phyloP scores from a whole-genome alignment of 805 yeast species.

The Wickerhamomyces subpelliculosus region DNA sequence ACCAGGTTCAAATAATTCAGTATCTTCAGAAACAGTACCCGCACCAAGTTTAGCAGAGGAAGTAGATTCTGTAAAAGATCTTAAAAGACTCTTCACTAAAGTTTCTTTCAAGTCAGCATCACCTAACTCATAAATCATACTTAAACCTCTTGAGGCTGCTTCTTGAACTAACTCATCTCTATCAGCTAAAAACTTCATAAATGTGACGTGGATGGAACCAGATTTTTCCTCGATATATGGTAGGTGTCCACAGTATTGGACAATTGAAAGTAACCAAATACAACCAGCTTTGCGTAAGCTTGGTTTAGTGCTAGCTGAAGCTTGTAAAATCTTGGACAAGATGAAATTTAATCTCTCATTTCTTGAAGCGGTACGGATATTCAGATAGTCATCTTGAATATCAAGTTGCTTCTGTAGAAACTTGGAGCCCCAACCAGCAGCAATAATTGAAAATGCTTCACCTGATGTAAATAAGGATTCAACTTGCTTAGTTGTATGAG shows the following conservation, averaged over 20 bases:
- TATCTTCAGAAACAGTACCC: slow-evolving; percentile 71
- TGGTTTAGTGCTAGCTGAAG: slow-evolving; percentile 65
- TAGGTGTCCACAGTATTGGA: slow-evolving; percentile 61
- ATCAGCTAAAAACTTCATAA: slow-evolving; percentile 73
- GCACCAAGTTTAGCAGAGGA: slow-evolving; percentile 37
- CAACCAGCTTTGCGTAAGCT: slow-evolving; percentile 68
- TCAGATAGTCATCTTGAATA: slow-evolving; percentile 31
- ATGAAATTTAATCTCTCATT: slow-evolving; percentile 21
- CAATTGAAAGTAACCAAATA: slow-evolving; percentile 77
- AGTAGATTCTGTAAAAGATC: slow-evolving; percentile 70
- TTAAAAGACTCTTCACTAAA: slow-evolving; percentile 63
- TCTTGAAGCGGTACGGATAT: slow-evolving; percentile 6
- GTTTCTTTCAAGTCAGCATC: slow-evolving; percentile 59
- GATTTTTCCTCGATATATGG: slow-evolving; percentile 34
- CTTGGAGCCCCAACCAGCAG: slow-evolving; percentile 70
- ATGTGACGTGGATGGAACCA: slow-evolving; percentile 61
- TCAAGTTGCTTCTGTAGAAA: slow-evolving; percentile 48
- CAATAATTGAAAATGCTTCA: slow-evolving; percentile 68
- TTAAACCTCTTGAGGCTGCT: slow-evolving; percentile 82
- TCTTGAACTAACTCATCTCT: slow-evolving; percentile 88
- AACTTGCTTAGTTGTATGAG: slow-evolving; percentile 61
- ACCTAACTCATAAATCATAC: slow-evolving; percentile 76
- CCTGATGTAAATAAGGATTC: slow-evolving; percentile 77
- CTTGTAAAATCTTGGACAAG: slow-evolving; percentile 41
- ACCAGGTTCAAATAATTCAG: slow-evolving; percentile 82